Evolutionary conservation across 2,329 filamentous ascomycete genomes (phyloP), one percentile per base, ranked within the genome.

Genomic region (Aspergillus arachidicola): DNA sequence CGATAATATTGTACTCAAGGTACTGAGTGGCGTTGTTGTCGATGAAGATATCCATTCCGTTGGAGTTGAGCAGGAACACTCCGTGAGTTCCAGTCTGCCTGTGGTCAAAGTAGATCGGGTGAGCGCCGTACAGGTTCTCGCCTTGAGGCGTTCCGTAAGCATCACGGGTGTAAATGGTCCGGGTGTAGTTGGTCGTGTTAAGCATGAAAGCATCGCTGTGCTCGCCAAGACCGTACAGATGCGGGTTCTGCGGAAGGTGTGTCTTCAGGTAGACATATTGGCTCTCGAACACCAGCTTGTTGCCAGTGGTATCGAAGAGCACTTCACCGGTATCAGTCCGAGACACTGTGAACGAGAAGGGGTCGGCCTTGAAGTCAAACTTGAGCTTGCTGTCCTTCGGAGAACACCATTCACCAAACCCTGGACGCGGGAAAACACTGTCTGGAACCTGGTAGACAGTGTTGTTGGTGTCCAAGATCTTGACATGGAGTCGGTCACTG

Each of bases 211-310:
- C 82, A 68, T 94, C 91, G 2, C 86, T 89, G 73, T 93, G 89
- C 77, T 94, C 91, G 32, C 92, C 92, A 2, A 94, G 83, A 0
- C 92, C 92, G 72, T 95, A 95, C 6, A 95, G 80, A 69, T 90
- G 87, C 0, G 91, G 89, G 59, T 87, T 81, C 1, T 85, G 23
- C 9, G 91, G 90, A 10, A 93, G 80, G 50, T 80, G 83, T 5
- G 90, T 92, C 45, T 88, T 83, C 61, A 93, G 81, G 34, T 88
- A 85, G n/a, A 93, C 75, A 69, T 91, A 93, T 73, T 93, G 90
- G 14, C 85, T 86, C 77, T 93, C 88, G 67, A 92, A 93, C 36
- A 93, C 82, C 16, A 93, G 79, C 16, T 81, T 80, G 9, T 84
- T 83, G 1, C 84, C 87, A 0, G 85, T 85, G 0, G 89, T 90